Percentiles rank a stretch among this genome's conserved stretches.
phyloP scores from a whole-genome alignment of 2,329 filamentous ascomycete genomes.

The Aspergillus niger region DNA sequence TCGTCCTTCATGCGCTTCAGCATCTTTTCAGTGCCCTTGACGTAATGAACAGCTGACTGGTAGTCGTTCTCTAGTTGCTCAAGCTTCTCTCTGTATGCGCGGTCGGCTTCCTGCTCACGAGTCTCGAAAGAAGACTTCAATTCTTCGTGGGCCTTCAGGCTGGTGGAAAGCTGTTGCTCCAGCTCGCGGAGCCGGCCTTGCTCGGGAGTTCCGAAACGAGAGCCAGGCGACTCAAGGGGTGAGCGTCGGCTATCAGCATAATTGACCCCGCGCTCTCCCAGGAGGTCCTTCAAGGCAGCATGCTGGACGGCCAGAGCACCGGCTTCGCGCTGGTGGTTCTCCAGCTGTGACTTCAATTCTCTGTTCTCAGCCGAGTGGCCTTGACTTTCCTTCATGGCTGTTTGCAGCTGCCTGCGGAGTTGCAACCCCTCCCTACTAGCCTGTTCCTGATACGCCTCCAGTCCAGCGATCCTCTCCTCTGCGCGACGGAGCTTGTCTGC shows the following conservation, averaged over 20 bases:
- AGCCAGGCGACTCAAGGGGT: conserved; percentile 72
- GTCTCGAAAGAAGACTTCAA: conserved; percentile 74
- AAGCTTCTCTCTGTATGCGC: conserved; percentile 87
- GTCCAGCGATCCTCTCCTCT: conserved; percentile 92
- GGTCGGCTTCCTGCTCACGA: conserved; percentile 83
- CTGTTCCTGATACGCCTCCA: conserved; percentile 97
- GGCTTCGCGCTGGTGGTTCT: conserved; percentile 86
- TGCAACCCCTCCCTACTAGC: conserved; percentile 88
- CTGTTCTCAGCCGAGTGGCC: conserved; percentile 76
- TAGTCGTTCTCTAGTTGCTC: conserved; percentile 95
- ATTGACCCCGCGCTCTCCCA: conserved; percentile 85
- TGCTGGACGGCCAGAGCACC: conserved; percentile 92
- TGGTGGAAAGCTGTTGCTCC: conserved; percentile 80
- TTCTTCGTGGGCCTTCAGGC: conserved; percentile 80
- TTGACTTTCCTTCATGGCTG: conserved; percentile 79
- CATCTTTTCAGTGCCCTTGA: conserved; percentile 99
- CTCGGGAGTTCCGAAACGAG: conserved; percentile 76
- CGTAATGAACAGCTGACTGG: conserved; percentile 95
- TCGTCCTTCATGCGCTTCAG: conserved; percentile 98
- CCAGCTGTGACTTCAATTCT: conserved; percentile 78
- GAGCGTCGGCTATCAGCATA: conserved; percentile 69
- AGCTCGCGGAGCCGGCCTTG: conserved; percentile 77
- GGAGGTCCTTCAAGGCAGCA: conserved; percentile 86
- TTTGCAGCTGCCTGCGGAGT: conserved; percentile 86
- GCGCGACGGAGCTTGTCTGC: conserved; percentile 87